Evolutionary conservation across 2,329 filamentous ascomycete genomes (phyloP), one percentile per base, ranked within the genome.

Genomic region (Ustilaginoidea virens): DNA sequence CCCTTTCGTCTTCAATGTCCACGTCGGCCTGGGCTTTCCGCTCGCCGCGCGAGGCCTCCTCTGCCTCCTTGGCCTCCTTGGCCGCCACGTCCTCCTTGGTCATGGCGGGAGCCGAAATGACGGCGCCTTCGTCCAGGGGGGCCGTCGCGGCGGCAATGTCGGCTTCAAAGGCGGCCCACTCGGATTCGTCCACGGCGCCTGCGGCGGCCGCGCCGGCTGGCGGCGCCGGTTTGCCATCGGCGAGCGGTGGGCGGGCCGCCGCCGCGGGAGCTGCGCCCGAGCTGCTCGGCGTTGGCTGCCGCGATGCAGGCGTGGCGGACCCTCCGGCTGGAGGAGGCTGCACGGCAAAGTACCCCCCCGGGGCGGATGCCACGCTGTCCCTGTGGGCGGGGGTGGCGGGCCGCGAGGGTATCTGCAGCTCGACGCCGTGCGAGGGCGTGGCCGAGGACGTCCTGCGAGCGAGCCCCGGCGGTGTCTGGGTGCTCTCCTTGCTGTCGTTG

Each of bases 141-240:
- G 44, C 45, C 17, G 48, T 40, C 15, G 58, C 46, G 17, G 57
- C 54, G 12, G 73, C 77, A 31, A 92, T 74, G 30, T 92, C 81
- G 3, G 80, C 79, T 48, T 93, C 78, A 46, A 92, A 92, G 7
- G 81, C 80, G 2, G 80, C 78, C 80, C 80, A 90, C 52, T 90
- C 80, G 30, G 76, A 71, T 44, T 92, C 81, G 46, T 86, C 73
- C 7, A 61, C 55, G 6, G 47, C 38, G 12, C 38, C 33, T 23
- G 40, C 30, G 12, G 36, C 26, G 16, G 39, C 20, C 7, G n/a
- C n/a, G n/a, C n/a, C n/a, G n/a, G n/a, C n/a, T n/a, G n/a, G n/a
- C n/a, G n/a, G n/a, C n/a, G n/a, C n/a, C n/a, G n/a, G n/a, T n/a
- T n/a, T n/a, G n/a, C n/a, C n/a, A n/a, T n/a, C n/a, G n/a, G n/a